phyloP scores from a whole-genome alignment of 116 monocot species.

The Dioscorea cayenensis region DNA sequence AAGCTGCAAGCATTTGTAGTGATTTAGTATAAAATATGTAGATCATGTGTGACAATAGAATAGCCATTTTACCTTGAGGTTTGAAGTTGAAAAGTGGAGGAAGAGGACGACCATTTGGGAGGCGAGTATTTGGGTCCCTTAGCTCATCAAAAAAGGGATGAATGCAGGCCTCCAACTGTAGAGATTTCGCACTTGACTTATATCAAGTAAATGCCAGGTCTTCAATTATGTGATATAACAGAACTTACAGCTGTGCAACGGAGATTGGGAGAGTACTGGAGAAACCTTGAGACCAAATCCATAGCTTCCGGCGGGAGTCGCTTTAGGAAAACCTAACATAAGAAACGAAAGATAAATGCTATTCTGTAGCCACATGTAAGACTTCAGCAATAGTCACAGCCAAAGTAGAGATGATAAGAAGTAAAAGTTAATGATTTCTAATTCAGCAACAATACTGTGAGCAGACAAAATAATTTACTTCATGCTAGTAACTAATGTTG shows the following conservation, averaged over 20 bases:
- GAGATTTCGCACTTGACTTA: background rate
- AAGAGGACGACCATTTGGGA: slow-evolving; percentile 56
- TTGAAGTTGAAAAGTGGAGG: slow-evolving; percentile 66
- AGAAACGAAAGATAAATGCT: background rate
- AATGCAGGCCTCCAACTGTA: slow-evolving; percentile 50
- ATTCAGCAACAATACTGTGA: background rate
- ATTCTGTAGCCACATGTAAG: background rate
- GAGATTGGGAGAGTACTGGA: slow-evolving; percentile 76
- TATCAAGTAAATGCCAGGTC: background rate
- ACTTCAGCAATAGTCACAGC: background rate
- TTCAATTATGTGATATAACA: background rate
- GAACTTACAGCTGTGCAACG: slow-evolving; percentile 74
- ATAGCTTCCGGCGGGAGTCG: slow-evolving; percentile 72
- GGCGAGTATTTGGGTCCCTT: slow-evolving; percentile 49
- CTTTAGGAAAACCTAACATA: slow-evolving; percentile 64
- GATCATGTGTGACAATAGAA: background rate
- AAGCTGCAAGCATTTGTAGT: too few relatives aligned
- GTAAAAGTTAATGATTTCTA: background rate
- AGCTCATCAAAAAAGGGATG: slow-evolving; percentile 67
- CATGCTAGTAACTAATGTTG: too few relatives aligned
- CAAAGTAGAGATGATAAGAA: too few relatives aligned
- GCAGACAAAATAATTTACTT: too few relatives aligned
- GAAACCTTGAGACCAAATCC: slow-evolving; percentile 61
- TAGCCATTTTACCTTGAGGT: slow-evolving; percentile 36
- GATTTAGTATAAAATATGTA: background rate